phyloP scores from a whole-genome alignment of 2,329 filamentous ascomycete species.

The Penicillium polonicum region DNA sequence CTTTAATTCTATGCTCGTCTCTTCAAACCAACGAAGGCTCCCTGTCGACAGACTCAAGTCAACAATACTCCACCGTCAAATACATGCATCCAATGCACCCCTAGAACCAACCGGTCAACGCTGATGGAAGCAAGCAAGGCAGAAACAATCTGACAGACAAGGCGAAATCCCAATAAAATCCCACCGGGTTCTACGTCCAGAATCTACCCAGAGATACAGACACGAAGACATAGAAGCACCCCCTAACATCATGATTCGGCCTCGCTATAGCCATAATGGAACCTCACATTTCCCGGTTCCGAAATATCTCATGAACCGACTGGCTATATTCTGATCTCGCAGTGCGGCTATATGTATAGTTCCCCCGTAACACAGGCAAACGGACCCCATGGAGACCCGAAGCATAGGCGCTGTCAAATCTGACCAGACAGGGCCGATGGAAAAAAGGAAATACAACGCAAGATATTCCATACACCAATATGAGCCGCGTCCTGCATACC shows the following conservation, averaged over 20 bases:
- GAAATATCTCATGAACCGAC: background rate
- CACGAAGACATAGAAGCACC: background rate
- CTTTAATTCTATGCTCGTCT: background rate
- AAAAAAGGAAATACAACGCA: background rate
- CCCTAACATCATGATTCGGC: background rate
- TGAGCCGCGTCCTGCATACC: background rate
- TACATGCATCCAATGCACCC: background rate
- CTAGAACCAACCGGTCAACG: background rate
- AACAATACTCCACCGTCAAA: background rate
- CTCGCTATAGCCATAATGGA: background rate
- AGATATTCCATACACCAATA: background rate
- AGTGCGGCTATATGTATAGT: background rate
- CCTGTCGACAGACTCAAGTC: background rate
- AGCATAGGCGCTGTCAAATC: constrained; percentile 7
- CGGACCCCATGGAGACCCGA: background rate
- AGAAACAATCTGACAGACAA: background rate
- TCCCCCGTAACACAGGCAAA: constrained; percentile 6
- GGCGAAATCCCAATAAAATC: background rate
- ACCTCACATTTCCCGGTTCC: background rate
- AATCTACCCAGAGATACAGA: background rate
- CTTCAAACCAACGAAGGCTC: background rate
- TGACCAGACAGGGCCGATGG: background rate
- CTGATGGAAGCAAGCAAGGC: background rate
- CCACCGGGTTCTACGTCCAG: background rate
- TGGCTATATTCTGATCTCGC: background rate